A percentile compares a stretch with the other conserved stretches of the same genome.
Conservation (phyloP, 2,329 filamentous ascomycete species). For the Coniochaeta sp. region DNA sequence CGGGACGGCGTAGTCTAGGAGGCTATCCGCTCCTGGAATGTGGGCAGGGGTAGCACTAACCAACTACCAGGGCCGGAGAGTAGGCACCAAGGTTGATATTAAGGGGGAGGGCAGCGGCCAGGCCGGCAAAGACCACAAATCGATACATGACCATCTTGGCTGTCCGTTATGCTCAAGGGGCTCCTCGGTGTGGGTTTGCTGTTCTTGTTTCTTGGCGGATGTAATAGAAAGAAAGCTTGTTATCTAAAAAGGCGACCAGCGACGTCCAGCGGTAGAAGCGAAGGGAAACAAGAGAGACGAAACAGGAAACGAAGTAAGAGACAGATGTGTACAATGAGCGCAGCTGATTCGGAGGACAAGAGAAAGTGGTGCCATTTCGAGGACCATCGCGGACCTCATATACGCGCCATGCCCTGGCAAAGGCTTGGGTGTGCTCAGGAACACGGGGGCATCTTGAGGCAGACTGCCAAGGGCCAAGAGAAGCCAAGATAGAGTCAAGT, state of each 20-base stretch:
- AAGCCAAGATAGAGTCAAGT: constrained; percentile 3
- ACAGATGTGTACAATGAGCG: constrained; percentile 19
- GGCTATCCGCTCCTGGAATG: background rate
- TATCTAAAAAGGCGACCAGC: constrained; percentile 24
- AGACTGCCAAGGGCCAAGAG: background rate
- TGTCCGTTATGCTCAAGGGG: constrained; percentile 6
- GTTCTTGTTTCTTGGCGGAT: background rate
- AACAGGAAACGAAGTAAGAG: constrained; percentile 13
- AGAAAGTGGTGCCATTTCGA: constrained; percentile 4
- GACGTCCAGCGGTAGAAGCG: constrained; percentile 23
- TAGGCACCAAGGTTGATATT: constrained; percentile 38
- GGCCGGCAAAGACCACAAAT: constrained; percentile 26
- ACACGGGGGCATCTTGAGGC: background rate
- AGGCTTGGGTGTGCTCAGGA: background rate
- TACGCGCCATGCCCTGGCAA: constrained; percentile 13
- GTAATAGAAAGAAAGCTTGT: constrained; percentile 9
- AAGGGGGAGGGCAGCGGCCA: constrained; percentile 28
- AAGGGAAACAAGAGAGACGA: constrained; percentile 17
- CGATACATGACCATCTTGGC: constrained; percentile 29
- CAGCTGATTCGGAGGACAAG: constrained; percentile 21
- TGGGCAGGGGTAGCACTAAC: constrained; percentile 9
- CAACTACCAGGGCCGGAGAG: constrained; percentile 33
- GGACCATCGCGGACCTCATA: constrained; percentile 17
- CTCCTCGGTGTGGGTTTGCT: background rate
- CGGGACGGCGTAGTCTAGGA: background rate